phyloP scores from a whole-genome alignment of 2,329 filamentous ascomycete species.

The Hypoxylon rubiginosum region DNA sequence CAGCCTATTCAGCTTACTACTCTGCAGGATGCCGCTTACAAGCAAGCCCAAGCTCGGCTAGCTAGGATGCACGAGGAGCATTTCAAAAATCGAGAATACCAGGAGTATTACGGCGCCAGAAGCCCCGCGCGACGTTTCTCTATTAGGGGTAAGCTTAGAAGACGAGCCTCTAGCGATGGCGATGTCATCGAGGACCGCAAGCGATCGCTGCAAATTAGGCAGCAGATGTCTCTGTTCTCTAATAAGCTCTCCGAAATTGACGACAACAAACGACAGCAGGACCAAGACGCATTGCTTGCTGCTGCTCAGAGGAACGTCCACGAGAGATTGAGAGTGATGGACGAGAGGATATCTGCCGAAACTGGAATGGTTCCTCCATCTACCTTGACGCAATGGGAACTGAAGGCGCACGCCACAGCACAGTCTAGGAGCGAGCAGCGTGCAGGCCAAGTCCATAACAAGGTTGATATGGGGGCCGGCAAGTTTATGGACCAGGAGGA shows the following conservation, averaged over 20 bases:
- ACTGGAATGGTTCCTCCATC: conserved; percentile 80
- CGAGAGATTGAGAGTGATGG: conserved; percentile 81
- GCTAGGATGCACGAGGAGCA: conserved; percentile 83
- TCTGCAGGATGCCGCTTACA: conserved; percentile 89
- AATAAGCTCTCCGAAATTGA: conserved; percentile 77
- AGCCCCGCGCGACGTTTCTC: conserved; percentile 60
- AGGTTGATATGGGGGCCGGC: conserved; percentile 81
- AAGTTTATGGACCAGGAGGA: conserved; percentile 83
- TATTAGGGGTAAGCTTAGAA: conserved; percentile 68
- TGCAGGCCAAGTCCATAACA: conserved; percentile 67
- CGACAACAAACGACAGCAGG: conserved; percentile 78
- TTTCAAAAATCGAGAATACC: conserved; percentile 71
- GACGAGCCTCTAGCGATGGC: conserved; percentile 77
- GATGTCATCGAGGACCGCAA: conserved; percentile 73
- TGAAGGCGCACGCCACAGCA: conserved; percentile 78
- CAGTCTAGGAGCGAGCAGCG: conserved; percentile 73
- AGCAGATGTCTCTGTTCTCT: conserved; percentile 84
- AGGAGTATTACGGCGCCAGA: conserved; percentile 78
- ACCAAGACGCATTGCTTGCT: conserved; percentile 81
- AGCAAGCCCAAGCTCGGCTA: conserved; percentile 84
- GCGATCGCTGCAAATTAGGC: conserved; percentile 78
- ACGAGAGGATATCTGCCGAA: conserved; percentile 81
- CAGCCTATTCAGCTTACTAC: conserved; percentile 71
- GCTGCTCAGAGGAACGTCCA: conserved; percentile 90
- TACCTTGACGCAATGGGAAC: conserved; percentile 82